Conservation (phyloP, 805 yeast species). For the Vanderwaltozyma polyspora region DNA sequence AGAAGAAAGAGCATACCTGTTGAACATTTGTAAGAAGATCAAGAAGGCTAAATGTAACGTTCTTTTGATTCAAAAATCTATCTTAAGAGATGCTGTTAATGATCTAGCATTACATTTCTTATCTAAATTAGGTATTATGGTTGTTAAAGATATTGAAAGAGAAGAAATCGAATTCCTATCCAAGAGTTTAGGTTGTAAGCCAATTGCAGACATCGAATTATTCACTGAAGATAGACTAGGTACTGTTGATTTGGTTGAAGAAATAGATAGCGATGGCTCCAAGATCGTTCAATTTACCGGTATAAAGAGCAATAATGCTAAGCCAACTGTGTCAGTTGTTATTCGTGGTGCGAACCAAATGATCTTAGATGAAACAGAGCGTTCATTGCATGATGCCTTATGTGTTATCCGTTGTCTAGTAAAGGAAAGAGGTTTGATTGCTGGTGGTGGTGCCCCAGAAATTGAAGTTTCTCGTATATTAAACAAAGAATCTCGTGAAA, state of each 20-base stretch:
- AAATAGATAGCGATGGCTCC: slow-evolving; percentile 81
- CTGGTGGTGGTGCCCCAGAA: slow-evolving; percentile 99
- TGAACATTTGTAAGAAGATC: slow-evolving; percentile 90
- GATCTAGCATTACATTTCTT: slow-evolving; percentile 91
- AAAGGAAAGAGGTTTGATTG: slow-evolving; percentile 79
- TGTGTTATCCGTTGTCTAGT: slow-evolving; percentile 90
- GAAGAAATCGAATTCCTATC: slow-evolving; percentile 90
- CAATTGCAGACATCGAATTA: slow-evolving; percentile 89
- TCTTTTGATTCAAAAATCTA: slow-evolving; percentile 81
- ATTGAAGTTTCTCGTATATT: slow-evolving; percentile 74
- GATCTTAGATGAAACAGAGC: slow-evolving; percentile 90
- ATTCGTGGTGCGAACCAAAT: slow-evolving; percentile 91
- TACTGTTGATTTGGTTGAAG: slow-evolving; percentile 84
- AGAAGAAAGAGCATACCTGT: slow-evolving; percentile 91
- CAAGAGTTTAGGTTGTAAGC: slow-evolving; percentile 79
- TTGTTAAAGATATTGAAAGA: slow-evolving; percentile 87
- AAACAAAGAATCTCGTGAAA: slow-evolving; percentile 55
- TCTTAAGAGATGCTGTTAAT: slow-evolving; percentile 86
- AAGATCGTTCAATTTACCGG: slow-evolving; percentile 81
- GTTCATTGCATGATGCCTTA: slow-evolving; percentile 93
- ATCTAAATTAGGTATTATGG: slow-evolving; percentile 86
- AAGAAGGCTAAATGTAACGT: slow-evolving; percentile 96
- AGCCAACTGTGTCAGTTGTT: slow-evolving; percentile 70
- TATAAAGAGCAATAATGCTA: slow-evolving; percentile 34
- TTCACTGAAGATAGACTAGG: slow-evolving; percentile 92